Percentiles rank a stretch among this genome's conserved stretches.
Evolutionary conservation across 1,284 basidiomycete species (phyloP).

Genomic region (Rhizoctonia solani): DNA sequence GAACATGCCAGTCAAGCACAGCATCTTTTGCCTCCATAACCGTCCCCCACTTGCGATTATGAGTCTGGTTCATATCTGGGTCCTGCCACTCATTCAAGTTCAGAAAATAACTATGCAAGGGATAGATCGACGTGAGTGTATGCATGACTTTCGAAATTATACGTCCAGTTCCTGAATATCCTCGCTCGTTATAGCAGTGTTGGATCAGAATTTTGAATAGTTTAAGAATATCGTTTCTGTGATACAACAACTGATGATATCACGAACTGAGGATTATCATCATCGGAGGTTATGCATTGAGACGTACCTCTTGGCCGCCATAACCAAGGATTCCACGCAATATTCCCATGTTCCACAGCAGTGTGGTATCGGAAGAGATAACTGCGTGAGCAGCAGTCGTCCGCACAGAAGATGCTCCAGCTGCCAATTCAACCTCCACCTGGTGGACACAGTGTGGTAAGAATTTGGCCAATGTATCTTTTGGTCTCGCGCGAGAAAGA

Average conservation of each 20-base stretch:
- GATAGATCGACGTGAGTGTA: slow-evolving; percentile 79
- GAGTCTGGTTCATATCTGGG: slow-evolving; percentile 70
- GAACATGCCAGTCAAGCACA: slow-evolving; percentile 87
- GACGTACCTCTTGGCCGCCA: slow-evolving; percentile 63
- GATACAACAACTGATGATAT: slow-evolving; percentile 62
- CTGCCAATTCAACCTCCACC: slow-evolving; percentile 83
- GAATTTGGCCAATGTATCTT: slow-evolving; percentile 79
- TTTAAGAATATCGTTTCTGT: slow-evolving; percentile 70
- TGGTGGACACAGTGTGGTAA: slow-evolving; percentile 79
- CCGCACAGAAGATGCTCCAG: slow-evolving; percentile 89
- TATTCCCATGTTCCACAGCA: slow-evolving; percentile 91
- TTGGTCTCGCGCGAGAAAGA: slow-evolving; percentile 78
- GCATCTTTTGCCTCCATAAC: slow-evolving; percentile 77
- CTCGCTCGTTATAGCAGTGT: slow-evolving; percentile 86
- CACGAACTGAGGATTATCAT: slow-evolving; percentile 15
- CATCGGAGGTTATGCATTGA: not conserved
- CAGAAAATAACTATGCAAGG: slow-evolving; percentile 79
- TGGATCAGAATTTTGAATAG: slow-evolving; percentile 74
- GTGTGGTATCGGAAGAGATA: slow-evolving; percentile 84
- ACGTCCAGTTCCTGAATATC: slow-evolving; percentile 81
- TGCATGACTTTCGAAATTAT: slow-evolving; percentile 79
- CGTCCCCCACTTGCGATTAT: slow-evolving; percentile 85
- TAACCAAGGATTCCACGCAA: slow-evolving; percentile 78
- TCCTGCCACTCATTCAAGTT: slow-evolving; percentile 83
- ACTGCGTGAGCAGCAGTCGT: slow-evolving; percentile 82